Conservation (phyloP, 164 flowering plant genomes). For the Macadamia integrifolia region DNA sequence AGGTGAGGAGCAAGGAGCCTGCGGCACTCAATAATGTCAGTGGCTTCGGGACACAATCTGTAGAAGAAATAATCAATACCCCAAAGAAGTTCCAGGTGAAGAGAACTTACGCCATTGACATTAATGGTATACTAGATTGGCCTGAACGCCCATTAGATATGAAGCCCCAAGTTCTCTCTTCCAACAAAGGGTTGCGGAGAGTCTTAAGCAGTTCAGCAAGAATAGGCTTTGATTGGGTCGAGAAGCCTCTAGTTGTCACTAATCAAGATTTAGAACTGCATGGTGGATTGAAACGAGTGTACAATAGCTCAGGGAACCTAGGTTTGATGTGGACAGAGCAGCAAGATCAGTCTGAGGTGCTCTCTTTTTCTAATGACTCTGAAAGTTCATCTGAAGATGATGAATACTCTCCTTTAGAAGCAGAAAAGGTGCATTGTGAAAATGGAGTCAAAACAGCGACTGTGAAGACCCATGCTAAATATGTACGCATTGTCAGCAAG, state of each 20-base stretch:
- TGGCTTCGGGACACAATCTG: constrained; percentile 16
- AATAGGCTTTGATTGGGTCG: constrained; percentile 46
- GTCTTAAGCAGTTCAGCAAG: constrained; percentile 65
- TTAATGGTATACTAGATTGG: constrained; percentile 57
- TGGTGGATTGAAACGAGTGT: constrained; percentile 39
- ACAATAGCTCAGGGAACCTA: constrained; percentile 55
- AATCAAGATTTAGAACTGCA: constrained; percentile 20
- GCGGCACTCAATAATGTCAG: constrained; percentile 8
- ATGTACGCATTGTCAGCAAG: constrained; percentile 85
- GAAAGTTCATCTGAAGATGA: constrained; percentile 42
- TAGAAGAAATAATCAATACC: constrained; percentile 12
- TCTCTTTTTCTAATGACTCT: constrained; percentile 39
- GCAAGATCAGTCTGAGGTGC: constrained; percentile 30
- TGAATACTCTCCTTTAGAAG: constrained; percentile 32
- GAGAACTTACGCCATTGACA: constrained; percentile 45
- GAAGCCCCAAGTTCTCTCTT: constrained; percentile 36
- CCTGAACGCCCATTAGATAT: constrained; percentile 63
- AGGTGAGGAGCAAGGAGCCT: constrained; percentile 22
- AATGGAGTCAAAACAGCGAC: constrained; percentile 7
- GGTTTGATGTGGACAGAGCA: constrained; percentile 29
- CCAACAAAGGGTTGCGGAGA: constrained; percentile 47
- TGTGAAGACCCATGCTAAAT: constrained; percentile 30
- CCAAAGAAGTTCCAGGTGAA: constrained; percentile 32
- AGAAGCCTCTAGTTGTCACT: constrained; percentile 24
- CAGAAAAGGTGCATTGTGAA: constrained; percentile 18